A percentile compares a stretch with the other conserved stretches of the same genome.
phyloP scores from a whole-genome alignment of 2,329 filamentous ascomycete genomes.

The Hortaea sp. region DNA sequence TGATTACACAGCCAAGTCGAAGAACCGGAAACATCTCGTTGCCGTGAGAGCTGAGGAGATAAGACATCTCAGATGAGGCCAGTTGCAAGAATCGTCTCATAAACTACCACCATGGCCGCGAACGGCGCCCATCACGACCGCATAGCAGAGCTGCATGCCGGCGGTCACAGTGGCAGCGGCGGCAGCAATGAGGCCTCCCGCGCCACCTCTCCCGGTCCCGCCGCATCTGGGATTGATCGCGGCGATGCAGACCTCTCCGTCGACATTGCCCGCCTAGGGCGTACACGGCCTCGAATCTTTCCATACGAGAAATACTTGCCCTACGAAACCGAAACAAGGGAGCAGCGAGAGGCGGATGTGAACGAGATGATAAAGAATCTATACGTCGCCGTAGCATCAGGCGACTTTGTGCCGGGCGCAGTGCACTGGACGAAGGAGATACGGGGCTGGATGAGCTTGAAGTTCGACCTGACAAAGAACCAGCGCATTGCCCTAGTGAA shows the following conservation, averaged over 20 bases:
- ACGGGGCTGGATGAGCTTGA: slow-evolving; percentile 86
- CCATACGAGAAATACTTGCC: slow-evolving; percentile 87
- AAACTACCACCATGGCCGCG: slow-evolving; percentile 10
- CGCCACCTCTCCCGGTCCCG: slow-evolving; percentile 70
- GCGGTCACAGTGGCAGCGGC: slow-evolving; percentile 30
- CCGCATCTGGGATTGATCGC: slow-evolving; percentile 32
- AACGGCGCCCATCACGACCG: slow-evolving; percentile 18
- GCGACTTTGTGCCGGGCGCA: slow-evolving; percentile 88
- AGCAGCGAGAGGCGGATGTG: slow-evolving; percentile 66
- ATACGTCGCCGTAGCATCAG: slow-evolving; percentile 80
- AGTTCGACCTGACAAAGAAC: slow-evolving; percentile 88
- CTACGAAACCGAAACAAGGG: slow-evolving; percentile 74
- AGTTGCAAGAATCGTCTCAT: neutral
- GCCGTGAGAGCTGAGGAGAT: too few relatives aligned
- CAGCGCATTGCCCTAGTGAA: slow-evolving; percentile 74
- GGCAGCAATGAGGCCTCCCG: slow-evolving; percentile 55
- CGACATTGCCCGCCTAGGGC: slow-evolving; percentile 51
- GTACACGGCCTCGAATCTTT: slow-evolving; percentile 72
- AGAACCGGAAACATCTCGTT: too few relatives aligned
- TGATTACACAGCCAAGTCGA: too few relatives aligned
- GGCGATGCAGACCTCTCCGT: slow-evolving; percentile 26
- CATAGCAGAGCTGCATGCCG: slow-evolving; percentile 31
- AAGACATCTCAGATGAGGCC: too few relatives aligned
- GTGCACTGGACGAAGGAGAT: slow-evolving; percentile 97
- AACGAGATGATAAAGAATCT: slow-evolving; percentile 86